These are phyloP conservation scores for Cryptococcus wingfieldii DNA, from an alignment of 1,284 basidiomycete species.

Conservation along the genomic window DNA sequence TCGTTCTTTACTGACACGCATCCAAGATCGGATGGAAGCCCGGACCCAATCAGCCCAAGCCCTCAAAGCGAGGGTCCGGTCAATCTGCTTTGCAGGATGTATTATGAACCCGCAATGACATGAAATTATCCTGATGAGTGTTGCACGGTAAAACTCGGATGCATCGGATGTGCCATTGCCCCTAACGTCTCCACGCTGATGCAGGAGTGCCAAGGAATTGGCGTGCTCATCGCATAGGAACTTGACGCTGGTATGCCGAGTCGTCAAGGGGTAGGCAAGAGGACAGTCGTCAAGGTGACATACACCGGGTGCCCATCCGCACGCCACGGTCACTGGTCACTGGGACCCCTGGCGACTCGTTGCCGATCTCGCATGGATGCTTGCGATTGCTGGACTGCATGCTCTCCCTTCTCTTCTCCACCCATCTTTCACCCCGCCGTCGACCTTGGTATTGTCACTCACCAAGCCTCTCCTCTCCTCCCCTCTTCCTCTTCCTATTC, in stretches of 20 bases:
- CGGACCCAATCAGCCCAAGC: conserved; percentile 73
- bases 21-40: conserved; percentile 97
- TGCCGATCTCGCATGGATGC: no score
- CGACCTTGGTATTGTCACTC: not conserved
- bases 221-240: no score
- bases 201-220: no score
- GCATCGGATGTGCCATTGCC: no score
- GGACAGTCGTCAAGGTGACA: no score
- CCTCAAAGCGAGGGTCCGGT: conserved; percentile 78
- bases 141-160: no score
- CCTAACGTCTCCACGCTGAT: no score
- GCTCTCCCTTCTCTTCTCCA: not conserved
- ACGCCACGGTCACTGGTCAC: no score
- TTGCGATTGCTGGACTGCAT: not conserved
- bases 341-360: no score
- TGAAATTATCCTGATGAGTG: not conserved
- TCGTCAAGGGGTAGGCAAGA: no score
- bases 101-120: conserved; percentile 47
- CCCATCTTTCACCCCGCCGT: not conserved
- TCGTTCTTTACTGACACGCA: not conserved
- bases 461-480: conserved; percentile 5
- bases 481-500: not conserved
- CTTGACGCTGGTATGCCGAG: no score
- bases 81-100: conserved; percentile 77
- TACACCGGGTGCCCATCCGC: no score